Base-by-base conservation (phyloP, 225 moss, liverwort and hornwort species). In the Thuidium tamariscinum region DNA sequence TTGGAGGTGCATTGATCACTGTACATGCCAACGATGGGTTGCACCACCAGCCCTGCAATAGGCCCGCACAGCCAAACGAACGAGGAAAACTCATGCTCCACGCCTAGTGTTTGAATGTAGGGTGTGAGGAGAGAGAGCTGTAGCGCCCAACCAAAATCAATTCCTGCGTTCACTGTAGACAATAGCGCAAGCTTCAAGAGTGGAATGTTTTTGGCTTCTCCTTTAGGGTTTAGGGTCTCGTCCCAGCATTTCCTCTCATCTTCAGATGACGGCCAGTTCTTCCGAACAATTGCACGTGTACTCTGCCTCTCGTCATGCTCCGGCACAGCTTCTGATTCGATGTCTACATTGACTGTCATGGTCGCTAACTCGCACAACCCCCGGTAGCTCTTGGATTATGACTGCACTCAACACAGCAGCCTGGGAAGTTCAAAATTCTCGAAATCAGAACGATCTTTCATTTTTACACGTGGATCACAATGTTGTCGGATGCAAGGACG, bases 51-150 rank as follows among this genome's bases (percentile, higher is more conserved):
- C 59, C 96, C 95, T 5, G 95, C 94, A 73, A 96, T 91, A 12
- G 96, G 96, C 29, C 96, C 94, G 34, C 96, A 96, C 39, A 96
- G 90, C 96, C 95, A 96, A 36, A 93, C 93, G 25, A 95, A 93
- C 48, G 95, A 95, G 6, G 95, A 91, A 44, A 95, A 93, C 9
- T 90, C 90, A 84, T 96, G 96, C 86, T 90, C 88, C 62, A 95
- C 92, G 55, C 96, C 96, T 12, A 96, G 87, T 60, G 91, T 93
- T 91, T 96, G 96, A 74, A 92, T 88, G 48, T 91, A 92, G 20
- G 96, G 96, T 11, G 96, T 96, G 66, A 96, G 83, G 37, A 96
- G 83, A 20, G 96, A 95, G 16, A 95, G 91, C 88, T 95, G 94
- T 49, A 96, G 84, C 30, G 94, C 96, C 94, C 94, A 95, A 70